A percentile compares a stretch with the other conserved stretches of the same genome.
Evolutionary conservation across 768 basidiomycete species (phyloP).

Genomic region (Galerina sulciceps): DNA sequence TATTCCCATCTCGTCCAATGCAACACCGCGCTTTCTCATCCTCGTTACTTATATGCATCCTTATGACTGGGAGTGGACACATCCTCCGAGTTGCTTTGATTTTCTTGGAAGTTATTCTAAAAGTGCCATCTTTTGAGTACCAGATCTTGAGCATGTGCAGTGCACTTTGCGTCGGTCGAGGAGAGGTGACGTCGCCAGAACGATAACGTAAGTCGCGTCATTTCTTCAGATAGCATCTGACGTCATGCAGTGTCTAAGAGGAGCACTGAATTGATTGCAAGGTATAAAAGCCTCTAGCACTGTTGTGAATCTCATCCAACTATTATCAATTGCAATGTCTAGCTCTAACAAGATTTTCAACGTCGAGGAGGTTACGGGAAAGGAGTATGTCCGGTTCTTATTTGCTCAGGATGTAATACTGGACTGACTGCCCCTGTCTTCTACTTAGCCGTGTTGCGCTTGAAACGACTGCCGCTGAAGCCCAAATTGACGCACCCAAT

Average conservation of each 20-base stretch:
- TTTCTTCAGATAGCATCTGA: constrained; percentile 1
- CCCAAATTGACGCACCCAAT: constrained; percentile 52
- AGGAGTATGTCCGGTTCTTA: constrained; percentile 31
- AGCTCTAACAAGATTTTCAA: constrained; percentile 38
- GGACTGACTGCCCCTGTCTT: neutral
- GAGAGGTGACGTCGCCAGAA: neutral
- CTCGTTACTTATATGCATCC: no score
- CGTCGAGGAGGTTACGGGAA: constrained; percentile 35
- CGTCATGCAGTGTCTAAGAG: constrained; percentile 10
- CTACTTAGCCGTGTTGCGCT: constrained; percentile 35
- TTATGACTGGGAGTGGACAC: no score
- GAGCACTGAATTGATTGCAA: neutral
- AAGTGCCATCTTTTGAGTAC: no score
- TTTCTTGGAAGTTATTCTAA: no score
- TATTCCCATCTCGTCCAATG: no score
- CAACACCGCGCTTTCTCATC: neutral
- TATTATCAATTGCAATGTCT: constrained; percentile 28
- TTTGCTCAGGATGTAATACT: neutral
- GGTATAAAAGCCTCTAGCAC: neutral
- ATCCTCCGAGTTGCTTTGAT: no score
- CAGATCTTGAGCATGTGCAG: no score
- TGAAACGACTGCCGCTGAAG: constrained; percentile 60
- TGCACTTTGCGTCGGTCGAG: no score
- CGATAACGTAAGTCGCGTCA: neutral
- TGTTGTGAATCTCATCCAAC: neutral